These are phyloP conservation scores for Beauveria sp. DNA, from an alignment of 2,329 filamentous ascomycete species.

Conservation along the genomic window DNA sequence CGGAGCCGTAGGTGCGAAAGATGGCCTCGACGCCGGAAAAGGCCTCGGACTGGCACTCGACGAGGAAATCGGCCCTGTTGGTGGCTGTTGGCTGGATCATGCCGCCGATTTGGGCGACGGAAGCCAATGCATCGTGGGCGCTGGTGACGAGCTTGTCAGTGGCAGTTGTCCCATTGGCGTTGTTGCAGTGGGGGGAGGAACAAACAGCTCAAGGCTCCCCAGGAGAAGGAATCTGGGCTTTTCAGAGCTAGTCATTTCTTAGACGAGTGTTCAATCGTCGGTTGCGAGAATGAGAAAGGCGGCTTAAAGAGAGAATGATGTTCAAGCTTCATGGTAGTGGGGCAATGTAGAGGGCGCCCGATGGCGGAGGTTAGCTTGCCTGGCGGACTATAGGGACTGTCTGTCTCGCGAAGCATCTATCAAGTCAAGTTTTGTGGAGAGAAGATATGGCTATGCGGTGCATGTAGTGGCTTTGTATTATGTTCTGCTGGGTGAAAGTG, in stretches of 20 bases:
- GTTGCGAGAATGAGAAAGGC: neutral
- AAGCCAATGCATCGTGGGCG: constrained; percentile 57
- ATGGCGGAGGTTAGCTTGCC: neutral
- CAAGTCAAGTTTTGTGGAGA: neutral
- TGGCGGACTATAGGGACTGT: neutral
- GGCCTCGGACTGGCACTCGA: constrained; percentile 56
- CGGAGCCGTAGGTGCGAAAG: constrained; percentile 65
- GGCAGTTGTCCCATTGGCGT: neutral
- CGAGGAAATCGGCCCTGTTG: constrained; percentile 58
- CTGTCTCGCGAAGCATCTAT: neutral
- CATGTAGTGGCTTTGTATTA: neutral
- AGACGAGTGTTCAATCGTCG: neutral
- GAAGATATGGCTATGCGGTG: neutral
- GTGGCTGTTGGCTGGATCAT: constrained; percentile 54
- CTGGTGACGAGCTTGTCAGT: constrained; percentile 29
- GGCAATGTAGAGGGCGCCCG: constrained; percentile 6
- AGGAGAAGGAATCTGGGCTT: constrained; percentile 32
- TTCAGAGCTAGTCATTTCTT: neutral
- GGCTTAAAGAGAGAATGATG: neutral
- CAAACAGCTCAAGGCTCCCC: constrained; percentile 32
- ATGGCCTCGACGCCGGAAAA: constrained; percentile 58
- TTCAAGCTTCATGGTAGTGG: constrained; percentile 2
- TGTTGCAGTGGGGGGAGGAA: neutral
- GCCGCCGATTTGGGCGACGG: constrained; percentile 55
- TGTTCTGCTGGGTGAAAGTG: neutral